Evolutionary conservation across 805 yeast species (phyloP).

Genomic region (Ogataea populi-albae): DNA sequence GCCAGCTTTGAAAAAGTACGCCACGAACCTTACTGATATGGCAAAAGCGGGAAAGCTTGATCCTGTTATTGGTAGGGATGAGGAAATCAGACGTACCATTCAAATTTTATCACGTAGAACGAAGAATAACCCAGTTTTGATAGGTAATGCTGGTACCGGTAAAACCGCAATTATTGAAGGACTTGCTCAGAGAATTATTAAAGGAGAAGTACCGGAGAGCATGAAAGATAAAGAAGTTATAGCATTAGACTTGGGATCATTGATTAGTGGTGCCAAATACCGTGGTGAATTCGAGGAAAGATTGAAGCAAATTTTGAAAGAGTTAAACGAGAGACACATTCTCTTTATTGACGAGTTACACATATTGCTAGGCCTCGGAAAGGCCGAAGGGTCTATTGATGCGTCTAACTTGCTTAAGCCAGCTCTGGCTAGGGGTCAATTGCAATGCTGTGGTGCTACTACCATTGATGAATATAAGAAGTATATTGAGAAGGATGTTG

Average conservation of each 20-base stretch:
- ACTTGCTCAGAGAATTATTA: conserved; percentile 85
- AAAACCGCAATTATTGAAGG: conserved; percentile 97
- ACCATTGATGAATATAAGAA: conserved; percentile 90
- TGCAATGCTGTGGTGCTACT: conserved; percentile 95
- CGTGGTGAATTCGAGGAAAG: conserved; percentile 96
- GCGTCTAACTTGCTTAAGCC: conserved; percentile 94
- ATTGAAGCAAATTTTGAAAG: conserved; percentile 74
- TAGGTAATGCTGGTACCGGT: conserved; percentile 98
- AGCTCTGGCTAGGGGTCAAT: conserved; percentile 85
- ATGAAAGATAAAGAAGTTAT: conserved; percentile 83
- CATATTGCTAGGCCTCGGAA: conserved; percentile 84
- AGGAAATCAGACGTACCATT: conserved; percentile 88
- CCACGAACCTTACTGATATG: conserved; percentile 78
- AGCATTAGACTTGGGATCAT: conserved; percentile 81
- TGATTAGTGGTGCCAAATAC: conserved; percentile 92
- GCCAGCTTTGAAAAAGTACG: conserved; percentile 81
- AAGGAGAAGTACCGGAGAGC: conserved; percentile 92
- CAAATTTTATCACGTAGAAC: conserved; percentile 91
- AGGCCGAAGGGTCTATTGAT: conserved; percentile 92
- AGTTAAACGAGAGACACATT: conserved; percentile 75
- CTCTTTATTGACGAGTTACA: conserved; percentile 91
- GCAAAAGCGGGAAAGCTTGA: conserved; percentile 90
- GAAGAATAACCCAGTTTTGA: conserved; percentile 90
- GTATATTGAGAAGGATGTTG: conserved; percentile 94
- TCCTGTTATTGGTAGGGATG: conserved; percentile 97